These are phyloP conservation scores for Biscogniauxia sp. DNA, from an alignment of 2,329 filamentous ascomycete species.

Conservation along the genomic window DNA sequence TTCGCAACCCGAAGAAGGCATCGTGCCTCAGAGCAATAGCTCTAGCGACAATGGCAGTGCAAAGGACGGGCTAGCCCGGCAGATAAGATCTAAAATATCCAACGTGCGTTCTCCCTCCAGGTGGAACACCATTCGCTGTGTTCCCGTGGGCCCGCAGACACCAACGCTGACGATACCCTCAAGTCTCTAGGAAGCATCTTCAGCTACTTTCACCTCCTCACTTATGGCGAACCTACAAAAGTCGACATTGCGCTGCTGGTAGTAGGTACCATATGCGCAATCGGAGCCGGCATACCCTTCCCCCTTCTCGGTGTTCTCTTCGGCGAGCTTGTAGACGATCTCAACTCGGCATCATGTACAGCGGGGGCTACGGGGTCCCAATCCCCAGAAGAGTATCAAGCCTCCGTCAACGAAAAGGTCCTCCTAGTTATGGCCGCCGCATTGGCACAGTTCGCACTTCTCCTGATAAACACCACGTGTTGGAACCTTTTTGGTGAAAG, in stretches of 20 bases:
- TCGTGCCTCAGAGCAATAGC: constrained; percentile 6
- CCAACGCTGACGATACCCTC: constrained; percentile 4
- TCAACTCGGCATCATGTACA: constrained; percentile 57
- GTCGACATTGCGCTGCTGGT: constrained; percentile 43
- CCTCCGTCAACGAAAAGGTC: constrained; percentile 48
- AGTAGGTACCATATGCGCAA: constrained; percentile 42
- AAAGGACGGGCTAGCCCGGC: constrained; percentile 4
- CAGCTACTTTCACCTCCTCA: constrained; percentile 44
- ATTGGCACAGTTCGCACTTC: constrained; percentile 54
- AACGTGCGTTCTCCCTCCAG: constrained; percentile 9
- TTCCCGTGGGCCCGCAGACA: not conserved
- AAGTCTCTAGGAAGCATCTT: constrained; percentile 25
- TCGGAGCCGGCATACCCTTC: constrained; percentile 60
- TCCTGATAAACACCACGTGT: constrained; percentile 56
- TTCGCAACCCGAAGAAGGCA: constrained; percentile 11
- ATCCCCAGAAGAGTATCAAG: constrained; percentile 33
- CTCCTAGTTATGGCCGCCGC: constrained; percentile 58
- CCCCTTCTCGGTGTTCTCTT: constrained; percentile 64
- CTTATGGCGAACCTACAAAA: constrained; percentile 44
- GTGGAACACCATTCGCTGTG: not conserved
- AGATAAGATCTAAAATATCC: constrained; percentile 8
- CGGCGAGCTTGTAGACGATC: constrained; percentile 59
- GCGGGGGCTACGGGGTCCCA: constrained; percentile 13
- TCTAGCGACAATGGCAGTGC: constrained; percentile 5
- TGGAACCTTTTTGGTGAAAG: constrained; percentile 58